Percentiles rank a stretch among this genome's conserved stretches.
Evolutionary conservation across 164 flowering plant genomes (phyloP).

Genomic region (Nymphaea thermarum): DNA sequence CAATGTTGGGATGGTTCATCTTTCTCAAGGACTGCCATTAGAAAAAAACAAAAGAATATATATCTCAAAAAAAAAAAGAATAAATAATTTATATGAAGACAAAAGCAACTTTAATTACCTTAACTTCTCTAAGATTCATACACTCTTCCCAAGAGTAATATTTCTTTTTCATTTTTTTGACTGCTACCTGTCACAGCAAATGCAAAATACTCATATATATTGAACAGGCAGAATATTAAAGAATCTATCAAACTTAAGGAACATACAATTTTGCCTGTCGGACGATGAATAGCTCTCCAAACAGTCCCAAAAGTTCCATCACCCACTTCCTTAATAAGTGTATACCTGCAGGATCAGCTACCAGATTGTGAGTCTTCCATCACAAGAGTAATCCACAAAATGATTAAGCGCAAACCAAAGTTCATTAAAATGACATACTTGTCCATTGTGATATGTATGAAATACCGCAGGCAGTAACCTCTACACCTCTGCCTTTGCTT

Average conservation of each 20-base stretch:
- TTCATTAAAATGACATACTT: slow-evolving; percentile 31
- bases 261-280: slow-evolving; percentile 89
- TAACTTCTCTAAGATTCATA: slow-evolving; percentile 91
- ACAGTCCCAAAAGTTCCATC: slow-evolving; percentile 97
- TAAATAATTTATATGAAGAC: background rate
- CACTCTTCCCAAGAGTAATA: slow-evolving; percentile 99
- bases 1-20: slow-evolving; percentile 91
- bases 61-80: background rate
- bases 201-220: background rate
- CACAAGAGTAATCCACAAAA: background rate
- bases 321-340: slow-evolving; percentile 93
- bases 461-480: slow-evolving; percentile 7
- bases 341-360: slow-evolving; percentile 44
- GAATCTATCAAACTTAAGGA: background rate
- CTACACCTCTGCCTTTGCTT: slow-evolving; percentile 17
- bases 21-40: slow-evolving; percentile 69
- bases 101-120: slow-evolving; percentile 31
- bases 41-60: background rate
- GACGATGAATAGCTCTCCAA: slow-evolving; percentile 88
- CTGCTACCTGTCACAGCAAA: slow-evolving; percentile 59
- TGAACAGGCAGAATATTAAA: background rate
- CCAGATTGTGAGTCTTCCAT: background rate
- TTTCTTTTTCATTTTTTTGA: slow-evolving; percentile 92
- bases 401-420: background rate
- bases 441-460: slow-evolving; percentile 45